Base-by-base conservation (phyloP, 768 basidiomycete species). In the Tylopilus sp. region DNA sequence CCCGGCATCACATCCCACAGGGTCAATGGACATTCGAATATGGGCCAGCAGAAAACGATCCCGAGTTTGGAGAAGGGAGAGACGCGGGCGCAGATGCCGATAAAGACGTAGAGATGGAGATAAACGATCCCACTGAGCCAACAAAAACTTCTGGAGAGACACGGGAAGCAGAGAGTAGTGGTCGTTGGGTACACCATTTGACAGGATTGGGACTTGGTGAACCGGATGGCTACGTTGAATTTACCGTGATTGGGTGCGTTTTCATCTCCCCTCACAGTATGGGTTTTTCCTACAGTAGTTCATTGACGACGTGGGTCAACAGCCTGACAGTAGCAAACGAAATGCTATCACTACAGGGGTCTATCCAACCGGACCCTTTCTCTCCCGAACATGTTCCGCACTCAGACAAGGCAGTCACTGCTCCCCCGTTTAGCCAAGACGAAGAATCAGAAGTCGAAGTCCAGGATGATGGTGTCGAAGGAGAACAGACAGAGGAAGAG, bases 241-340 rank as follows among this genome's bases (percentile, higher is more conserved):
- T 95, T 62, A 93, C 87, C 0, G 91, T 97, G 30, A 84, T 94
- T 42, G 93, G 93, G 94, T 72, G 11, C 12, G 53, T 64, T 28
- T 23, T 39, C 20, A 13, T 30, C 46, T 31, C 25, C 20, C 18
- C 22, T 30, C 17, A 39, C 17, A 25, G 25, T 26, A 10, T 12
- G n/a, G 23, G 13, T 22, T 25, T 30, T 50, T 39, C n/a, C 36
- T n/a, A 28, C 26, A 20, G 48, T 48, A 21, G 42, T 28, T 28
- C 11, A 28, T 28, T 58, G 30, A 65, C 39, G 25, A 20, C 11
- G 6, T 45, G 25, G 43, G 52, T 40, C 20, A 35, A 51, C 62
- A 97, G 94, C 22, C 67, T 94, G 52, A 93, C 86, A 13, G 81
- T 94, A 30, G 91, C 92, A 28, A 95, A 97, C 62, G 88, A 95